Conservation (phyloP, 352 stramenopile genomes). For the Globisporangium megalacanthum region DNA sequence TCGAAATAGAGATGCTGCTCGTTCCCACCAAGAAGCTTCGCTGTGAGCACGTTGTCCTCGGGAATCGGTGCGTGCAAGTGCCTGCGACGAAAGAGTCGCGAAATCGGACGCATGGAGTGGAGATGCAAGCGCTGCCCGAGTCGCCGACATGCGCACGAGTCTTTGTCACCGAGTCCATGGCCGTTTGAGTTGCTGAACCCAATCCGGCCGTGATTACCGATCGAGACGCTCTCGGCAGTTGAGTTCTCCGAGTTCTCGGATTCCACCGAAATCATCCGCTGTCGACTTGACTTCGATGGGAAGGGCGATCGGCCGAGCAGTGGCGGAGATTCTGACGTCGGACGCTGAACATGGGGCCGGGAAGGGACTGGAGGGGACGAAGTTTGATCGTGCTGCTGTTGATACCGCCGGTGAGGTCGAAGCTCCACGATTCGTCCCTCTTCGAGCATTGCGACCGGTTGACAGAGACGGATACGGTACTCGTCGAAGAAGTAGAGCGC, state of each 20-base stretch:
- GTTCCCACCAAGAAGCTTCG: not conserved
- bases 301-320: not conserved
- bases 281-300: not conserved
- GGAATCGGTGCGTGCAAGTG: slow-evolving; percentile 2
- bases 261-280: not conserved
- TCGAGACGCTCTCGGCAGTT: not conserved
- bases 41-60: slow-evolving; percentile 8
- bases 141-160: slow-evolving; percentile 6
- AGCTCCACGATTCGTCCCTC: not conserved
- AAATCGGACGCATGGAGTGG: not conserved
- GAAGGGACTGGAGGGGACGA: not conserved
- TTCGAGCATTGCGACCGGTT: slow-evolving; percentile 13
- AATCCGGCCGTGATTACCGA: not conserved
- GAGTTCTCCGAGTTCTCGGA: not conserved
- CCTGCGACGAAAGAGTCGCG: slow-evolving; percentile 8
- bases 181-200: not conserved
- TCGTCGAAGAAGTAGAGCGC: slow-evolving; percentile 23
- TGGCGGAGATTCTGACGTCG: not conserved
- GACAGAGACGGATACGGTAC: slow-evolving; percentile 12
- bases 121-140: slow-evolving; percentile 9
- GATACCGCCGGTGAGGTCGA: no score
- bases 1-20: not conserved
- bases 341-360: not conserved
- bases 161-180: not conserved
- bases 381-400: not conserved